Percentiles rank a stretch among this genome's conserved stretches.
Evolutionary conservation across 1,284 basidiomycete species (phyloP).

Genomic region (Sporisorium exsertum): DNA sequence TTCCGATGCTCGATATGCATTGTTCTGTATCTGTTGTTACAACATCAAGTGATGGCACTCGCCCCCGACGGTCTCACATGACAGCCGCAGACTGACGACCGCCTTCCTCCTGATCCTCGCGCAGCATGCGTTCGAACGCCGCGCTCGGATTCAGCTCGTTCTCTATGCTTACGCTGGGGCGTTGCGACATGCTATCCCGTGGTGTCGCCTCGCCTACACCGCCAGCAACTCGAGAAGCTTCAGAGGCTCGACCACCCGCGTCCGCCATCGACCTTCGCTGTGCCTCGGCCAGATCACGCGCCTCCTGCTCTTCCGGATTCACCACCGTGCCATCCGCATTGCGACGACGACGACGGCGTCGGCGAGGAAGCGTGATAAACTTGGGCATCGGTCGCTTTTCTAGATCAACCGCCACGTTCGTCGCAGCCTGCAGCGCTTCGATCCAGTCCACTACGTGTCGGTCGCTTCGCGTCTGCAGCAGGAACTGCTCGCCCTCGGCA

Average conservation of each 20-base stretch:
- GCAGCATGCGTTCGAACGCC: conserved; percentile 59
- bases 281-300: conserved; percentile 60
- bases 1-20: no score
- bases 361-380: conserved; percentile 67
- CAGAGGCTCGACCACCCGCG: conserved; percentile 14
- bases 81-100: conserved; percentile 30
- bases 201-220: conserved; percentile 15
- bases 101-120: conserved; percentile 54
- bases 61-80: conserved; percentile 14
- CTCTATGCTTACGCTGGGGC: conserved; percentile 44
- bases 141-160: conserved; percentile 53
- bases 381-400: conserved; percentile 78
- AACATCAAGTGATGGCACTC: not conserved
- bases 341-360: conserved; percentile 59
- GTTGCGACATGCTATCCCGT: conserved; percentile 21
- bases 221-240: not conserved
- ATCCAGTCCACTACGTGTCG: conserved; percentile 93
- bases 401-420: conserved; percentile 91
- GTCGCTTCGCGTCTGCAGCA: conserved; percentile 89
- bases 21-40: not conserved
- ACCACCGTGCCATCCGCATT: conserved; percentile 40
- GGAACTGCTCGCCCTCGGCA: conserved; percentile 94
- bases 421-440: conserved; percentile 92
- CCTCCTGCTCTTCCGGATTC: conserved; percentile 50
- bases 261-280: conserved; percentile 61